Conservation (phyloP, 169 alveolate genomes). For the Cryptosporidium baileyi region DNA sequence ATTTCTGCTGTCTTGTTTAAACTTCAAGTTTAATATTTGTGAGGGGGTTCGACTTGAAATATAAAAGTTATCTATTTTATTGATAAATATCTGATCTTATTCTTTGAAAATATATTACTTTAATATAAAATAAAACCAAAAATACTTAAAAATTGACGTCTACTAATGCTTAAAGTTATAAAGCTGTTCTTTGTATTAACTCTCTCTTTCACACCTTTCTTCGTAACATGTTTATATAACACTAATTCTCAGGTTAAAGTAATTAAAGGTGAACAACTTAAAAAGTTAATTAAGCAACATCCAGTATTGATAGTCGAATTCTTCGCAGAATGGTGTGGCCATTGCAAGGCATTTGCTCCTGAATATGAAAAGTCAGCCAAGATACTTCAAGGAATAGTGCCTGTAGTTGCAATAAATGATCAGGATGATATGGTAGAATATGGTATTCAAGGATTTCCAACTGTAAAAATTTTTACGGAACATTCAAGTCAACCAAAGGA, state of each 20-base stretch:
- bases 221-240: conserved; percentile 31
- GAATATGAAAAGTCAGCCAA: conserved; percentile 80
- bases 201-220: background rate
- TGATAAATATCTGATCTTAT: too few species aligned
- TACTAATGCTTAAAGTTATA: background rate
- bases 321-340: conserved; percentile 96
- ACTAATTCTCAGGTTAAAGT: conserved; percentile 62
- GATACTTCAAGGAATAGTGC: conserved; percentile 78
- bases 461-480: conserved; percentile 83
- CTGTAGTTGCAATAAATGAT: conserved; percentile 79
- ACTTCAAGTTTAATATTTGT: background rate
- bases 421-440: conserved; percentile 75
- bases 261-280: conserved; percentile 76
- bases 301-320: conserved; percentile 89
- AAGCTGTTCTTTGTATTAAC: background rate
- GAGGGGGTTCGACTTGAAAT: conserved; percentile 16
- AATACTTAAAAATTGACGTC: too few species aligned
- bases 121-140: too few species aligned
- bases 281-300: conserved; percentile 72
- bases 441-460: conserved; percentile 87
- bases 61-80: too few species aligned
- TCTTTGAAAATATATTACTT: too few species aligned
- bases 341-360: conserved; percentile 87
- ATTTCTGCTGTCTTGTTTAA: conserved; percentile 8
- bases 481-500: conserved; percentile 48